Base-by-base conservation (phyloP, 2,329 filamentous ascomycete species). In the Aspergillus cejpii region DNA sequence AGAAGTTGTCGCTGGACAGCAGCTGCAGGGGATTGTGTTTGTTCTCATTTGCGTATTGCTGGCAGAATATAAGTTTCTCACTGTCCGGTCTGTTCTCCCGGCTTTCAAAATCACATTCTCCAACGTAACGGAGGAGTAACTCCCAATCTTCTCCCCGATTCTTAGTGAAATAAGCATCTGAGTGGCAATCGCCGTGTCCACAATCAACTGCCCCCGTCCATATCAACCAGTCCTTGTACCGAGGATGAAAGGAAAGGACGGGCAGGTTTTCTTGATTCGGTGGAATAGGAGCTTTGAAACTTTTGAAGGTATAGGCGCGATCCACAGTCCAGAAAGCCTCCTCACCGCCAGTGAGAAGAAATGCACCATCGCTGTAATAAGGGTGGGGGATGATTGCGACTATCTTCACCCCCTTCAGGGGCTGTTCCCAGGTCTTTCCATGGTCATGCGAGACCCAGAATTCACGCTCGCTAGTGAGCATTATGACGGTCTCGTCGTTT, bases 81-180 rank as follows among this genome's bases (percentile, higher is more conserved):
- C 79, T 82, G 48, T 79, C 76, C 73, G 74, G 41, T 62, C 74
- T 73, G 48, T 70, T 72, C 57, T 79, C 75, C 43, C 74, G 66
- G 76, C 83, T 85, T 24, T 91, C 88, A 62, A 97, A 98, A 57
- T 92, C 84, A 64, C 92, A 98, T 57, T 83, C 87, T 48, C 80
- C 72, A 3, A 89, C 87, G 56, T 85, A 87, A 6, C 83, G 79
- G 45, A 84, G 74, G 33, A 94, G 72, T 5, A 81, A 80, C 42
- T 81, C 71, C 92, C 92, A 98, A 49, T 84, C 79, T 23, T 73
- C 68, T 24, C 91, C 91, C 41, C 87, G 84, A 60, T 95, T 87
- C 24, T 73, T 82, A 27, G 86, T 88, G 45, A 87, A 74, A 36
- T 85, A 88, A 1, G 90, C 87, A 50, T 85, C 80, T 1, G 74